Evolutionary conservation across 805 yeast species (phyloP), one percentile per base, ranked within the genome.

Genomic region (Torulaspora delbrueckii): DNA sequence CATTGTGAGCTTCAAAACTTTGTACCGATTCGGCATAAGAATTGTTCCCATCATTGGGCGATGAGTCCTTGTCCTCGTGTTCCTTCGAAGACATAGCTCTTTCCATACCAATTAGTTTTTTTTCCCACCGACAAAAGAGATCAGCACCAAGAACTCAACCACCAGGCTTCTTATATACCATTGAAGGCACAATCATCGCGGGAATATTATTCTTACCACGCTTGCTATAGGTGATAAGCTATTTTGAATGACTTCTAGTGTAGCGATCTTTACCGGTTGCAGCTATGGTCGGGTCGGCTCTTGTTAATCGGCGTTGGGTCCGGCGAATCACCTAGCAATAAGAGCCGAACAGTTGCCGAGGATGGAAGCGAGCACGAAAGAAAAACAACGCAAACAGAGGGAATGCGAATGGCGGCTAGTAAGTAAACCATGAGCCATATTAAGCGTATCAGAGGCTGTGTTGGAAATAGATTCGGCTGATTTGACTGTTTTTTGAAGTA

Each of bases 21-120:
- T 51, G 55, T n/a, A 55, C 40, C 1, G 63, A 58, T 27, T 56
- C 58, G 25, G 61, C 61, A 33, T 49, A 57, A 14, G 62, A 58
- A 36, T 43, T 42, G 38, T 50, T 54, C 30, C 40, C 53, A 40
- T 44, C 48, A n/a, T 52, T 43, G 30, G 56, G 51, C 40, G 48
- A 45, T 34, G 57, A 52, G 32, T 54, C 56, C 43, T 53, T 52
- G 33, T 54, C 54, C 33, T 39, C 48, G 40, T 44, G 45, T 31
- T 47, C 57, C 37, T 54, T 47, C n/a, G 51, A 49, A 36, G 62
- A 51, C 61, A 57, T 54, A 8, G 40, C 37, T 25, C 32, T 31
- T 40, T 26, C 22, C 35, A 18, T 38, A 13, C 22, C 22, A 19
- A 19, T 19, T 19, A 19, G 22, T 19, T 19, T 4, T 19, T 19